These are phyloP conservation scores for Monosporascus sp. DNA, from an alignment of 2,329 filamentous ascomycete species.

Conservation along the genomic window DNA sequence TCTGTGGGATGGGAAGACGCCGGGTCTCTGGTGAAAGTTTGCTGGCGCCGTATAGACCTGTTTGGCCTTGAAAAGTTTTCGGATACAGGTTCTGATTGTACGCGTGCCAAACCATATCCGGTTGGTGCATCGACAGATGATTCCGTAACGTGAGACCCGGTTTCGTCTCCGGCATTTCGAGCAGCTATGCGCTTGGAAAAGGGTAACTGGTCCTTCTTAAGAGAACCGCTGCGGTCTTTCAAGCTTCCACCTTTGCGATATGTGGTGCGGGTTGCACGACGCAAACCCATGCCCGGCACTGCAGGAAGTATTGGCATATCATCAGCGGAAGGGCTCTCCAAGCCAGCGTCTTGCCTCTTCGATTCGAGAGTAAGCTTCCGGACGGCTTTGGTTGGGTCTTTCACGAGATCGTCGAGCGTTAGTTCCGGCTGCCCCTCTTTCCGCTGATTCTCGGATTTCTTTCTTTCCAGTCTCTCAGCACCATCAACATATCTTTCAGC, in stretches of 20 bases:
- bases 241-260: conserved; percentile 84
- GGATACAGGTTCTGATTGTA: conserved; percentile 65
- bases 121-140: conserved; percentile 41
- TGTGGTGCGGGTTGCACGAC: conserved; percentile 86
- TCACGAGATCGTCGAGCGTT: conserved; percentile 77
- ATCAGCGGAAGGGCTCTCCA: conserved; percentile 43
- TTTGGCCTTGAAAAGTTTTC: conserved; percentile 62
- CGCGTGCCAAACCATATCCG: conserved; percentile 52
- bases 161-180: conserved; percentile 54
- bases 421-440: conserved; percentile 53
- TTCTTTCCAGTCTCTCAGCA: conserved; percentile 71
- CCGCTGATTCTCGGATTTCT: conserved; percentile 53
- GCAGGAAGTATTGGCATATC: conserved; percentile 85
- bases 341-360: conserved; percentile 38
- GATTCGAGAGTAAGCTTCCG: conserved; percentile 61
- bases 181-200: conserved; percentile 68
- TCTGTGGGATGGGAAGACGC: conserved; percentile 24
- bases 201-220: conserved; percentile 70
- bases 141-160: conserved; percentile 28
- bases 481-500: conserved; percentile 73
- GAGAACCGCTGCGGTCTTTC: conserved; percentile 78
- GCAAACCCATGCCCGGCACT: conserved; percentile 71
- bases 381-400: conserved; percentile 69
- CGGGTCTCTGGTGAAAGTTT: conserved; percentile 44
- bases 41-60: conserved; percentile 41